phyloP scores from a whole-genome alignment of 768 basidiomycete species.

The Sporobolomyces phaffii region DNA sequence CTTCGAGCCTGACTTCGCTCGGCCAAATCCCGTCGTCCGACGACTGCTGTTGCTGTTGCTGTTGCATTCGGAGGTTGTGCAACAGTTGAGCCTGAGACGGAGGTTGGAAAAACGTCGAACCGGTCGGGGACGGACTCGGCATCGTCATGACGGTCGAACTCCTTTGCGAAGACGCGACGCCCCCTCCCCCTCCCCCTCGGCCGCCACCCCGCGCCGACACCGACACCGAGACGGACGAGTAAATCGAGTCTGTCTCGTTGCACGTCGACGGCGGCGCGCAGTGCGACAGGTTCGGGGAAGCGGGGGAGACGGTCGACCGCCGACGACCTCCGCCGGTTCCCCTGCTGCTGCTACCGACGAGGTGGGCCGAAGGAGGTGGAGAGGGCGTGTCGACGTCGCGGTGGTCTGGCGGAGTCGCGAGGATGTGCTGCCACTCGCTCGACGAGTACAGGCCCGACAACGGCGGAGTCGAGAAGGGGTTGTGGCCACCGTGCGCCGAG shows the following conservation, averaged over 20 bases:
- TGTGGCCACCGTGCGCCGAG: background rate
- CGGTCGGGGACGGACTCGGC: slow-evolving; percentile 3
- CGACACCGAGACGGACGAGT: background rate
- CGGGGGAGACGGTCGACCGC: background rate
- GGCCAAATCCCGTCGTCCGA: slow-evolving; percentile 6
- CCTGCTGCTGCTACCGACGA: background rate
- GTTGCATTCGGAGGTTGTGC: background rate
- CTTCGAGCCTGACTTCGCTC: slow-evolving; percentile 7
- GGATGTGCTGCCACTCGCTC: slow-evolving; percentile 21
- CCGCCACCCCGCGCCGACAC: too few species aligned
- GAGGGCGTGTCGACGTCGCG: background rate
- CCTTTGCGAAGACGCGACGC: too few species aligned
- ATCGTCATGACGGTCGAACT: too few species aligned
- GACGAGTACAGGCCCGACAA: slow-evolving; percentile 7
- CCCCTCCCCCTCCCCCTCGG: too few species aligned
- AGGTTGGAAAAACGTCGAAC: background rate
- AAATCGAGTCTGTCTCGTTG: slow-evolving; percentile 8
- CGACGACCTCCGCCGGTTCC: background rate
- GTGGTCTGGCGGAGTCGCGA: slow-evolving; percentile 7
- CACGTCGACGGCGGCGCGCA: slow-evolving; percentile 3
- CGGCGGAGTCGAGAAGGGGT: slow-evolving; percentile 21
- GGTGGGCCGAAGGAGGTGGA: background rate
- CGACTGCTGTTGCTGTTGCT: background rate
- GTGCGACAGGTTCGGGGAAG: slow-evolving; percentile 8
- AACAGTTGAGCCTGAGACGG: slow-evolving; percentile 1